Percentiles rank a stretch among this genome's conserved stretches.
These are phyloP conservation scores for Citrus glauca DNA, from an alignment of 345 rosid genomes.

Conservation along the genomic window DNA sequence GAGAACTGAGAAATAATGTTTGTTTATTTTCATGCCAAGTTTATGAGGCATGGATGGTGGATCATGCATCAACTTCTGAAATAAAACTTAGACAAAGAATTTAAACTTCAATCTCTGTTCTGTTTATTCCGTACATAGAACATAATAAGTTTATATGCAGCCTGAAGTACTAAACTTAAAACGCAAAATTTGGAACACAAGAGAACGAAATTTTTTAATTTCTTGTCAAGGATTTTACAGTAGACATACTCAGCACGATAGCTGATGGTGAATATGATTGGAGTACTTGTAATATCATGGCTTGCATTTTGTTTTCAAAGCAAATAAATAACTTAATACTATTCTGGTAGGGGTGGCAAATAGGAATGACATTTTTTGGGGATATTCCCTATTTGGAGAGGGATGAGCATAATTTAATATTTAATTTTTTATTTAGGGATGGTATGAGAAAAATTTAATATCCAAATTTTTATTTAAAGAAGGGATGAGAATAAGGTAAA, in stretches of 20 bases:
- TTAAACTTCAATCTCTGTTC: constrained; percentile 19
- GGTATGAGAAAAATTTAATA: too few species aligned
- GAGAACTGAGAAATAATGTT: not conserved
- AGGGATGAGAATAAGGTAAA: too few species aligned
- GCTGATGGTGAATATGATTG: constrained; percentile 23
- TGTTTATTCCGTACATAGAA: constrained; percentile 13
- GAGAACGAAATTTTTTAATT: not conserved
- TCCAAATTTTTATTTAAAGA: too few species aligned
- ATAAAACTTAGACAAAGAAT: too few species aligned
- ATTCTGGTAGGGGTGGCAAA: constrained; percentile 3
- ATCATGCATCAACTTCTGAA: not conserved
- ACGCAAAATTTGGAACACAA: too few species aligned
- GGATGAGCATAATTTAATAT: too few species aligned
- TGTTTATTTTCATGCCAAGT: not conserved
- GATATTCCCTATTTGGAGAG: too few species aligned
- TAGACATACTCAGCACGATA: constrained; percentile 19
- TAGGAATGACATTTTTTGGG: too few species aligned
- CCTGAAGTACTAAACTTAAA: not conserved
- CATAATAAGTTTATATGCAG: not conserved
- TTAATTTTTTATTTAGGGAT: too few species aligned
- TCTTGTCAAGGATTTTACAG: constrained; percentile 15
- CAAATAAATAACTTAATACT: too few species aligned
- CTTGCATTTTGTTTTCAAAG: constrained; percentile 13
- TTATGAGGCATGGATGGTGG: not conserved
- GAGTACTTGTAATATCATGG: constrained; percentile 27